Conservation (phyloP, 805 yeast species). For the Danielia reshetovae region DNA sequence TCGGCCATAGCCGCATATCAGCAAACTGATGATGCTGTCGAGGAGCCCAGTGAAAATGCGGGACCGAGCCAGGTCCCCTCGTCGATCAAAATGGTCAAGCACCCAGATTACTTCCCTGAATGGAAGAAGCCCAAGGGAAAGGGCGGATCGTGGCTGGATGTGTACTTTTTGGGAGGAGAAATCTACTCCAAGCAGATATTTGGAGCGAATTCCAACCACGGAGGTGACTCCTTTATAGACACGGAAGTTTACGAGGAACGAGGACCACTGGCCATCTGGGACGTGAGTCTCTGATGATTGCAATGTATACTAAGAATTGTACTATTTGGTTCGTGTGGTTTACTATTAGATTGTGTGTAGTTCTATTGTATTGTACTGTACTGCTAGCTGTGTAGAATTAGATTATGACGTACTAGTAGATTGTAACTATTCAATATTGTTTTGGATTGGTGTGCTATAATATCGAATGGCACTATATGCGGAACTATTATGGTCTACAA, state of each 20-base stretch:
- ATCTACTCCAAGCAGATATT: slow-evolving; percentile 84
- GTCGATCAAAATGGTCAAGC: slow-evolving; percentile 60
- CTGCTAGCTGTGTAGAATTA: no score
- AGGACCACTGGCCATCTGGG: slow-evolving; percentile 87
- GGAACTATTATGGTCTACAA: no score
- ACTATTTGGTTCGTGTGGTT: no score
- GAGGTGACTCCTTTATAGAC: slow-evolving; percentile 60
- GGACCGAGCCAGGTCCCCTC: slow-evolving; percentile 70
- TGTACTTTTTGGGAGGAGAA: slow-evolving; percentile 80
- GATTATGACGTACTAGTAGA: no score
- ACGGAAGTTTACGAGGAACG: slow-evolving; percentile 67
- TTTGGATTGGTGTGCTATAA: no score
- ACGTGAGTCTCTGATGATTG: slow-evolving; percentile 25
- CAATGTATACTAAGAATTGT: no score
- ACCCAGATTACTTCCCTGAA: slow-evolving; percentile 91
- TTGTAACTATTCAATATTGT: no score
- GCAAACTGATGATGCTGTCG: slow-evolving; percentile 34
- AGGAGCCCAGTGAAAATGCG: slow-evolving; percentile 9
- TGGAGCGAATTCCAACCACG: slow-evolving; percentile 50
- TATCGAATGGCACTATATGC: no score
- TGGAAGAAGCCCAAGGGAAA: slow-evolving; percentile 64
- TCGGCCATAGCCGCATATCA: slow-evolving; percentile 42
- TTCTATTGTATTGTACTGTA: no score
- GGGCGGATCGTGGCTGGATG: slow-evolving; percentile 66
- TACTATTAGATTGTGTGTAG: no score